Conservation (phyloP, 306 rosid genomes). For the Morella rubra region DNA sequence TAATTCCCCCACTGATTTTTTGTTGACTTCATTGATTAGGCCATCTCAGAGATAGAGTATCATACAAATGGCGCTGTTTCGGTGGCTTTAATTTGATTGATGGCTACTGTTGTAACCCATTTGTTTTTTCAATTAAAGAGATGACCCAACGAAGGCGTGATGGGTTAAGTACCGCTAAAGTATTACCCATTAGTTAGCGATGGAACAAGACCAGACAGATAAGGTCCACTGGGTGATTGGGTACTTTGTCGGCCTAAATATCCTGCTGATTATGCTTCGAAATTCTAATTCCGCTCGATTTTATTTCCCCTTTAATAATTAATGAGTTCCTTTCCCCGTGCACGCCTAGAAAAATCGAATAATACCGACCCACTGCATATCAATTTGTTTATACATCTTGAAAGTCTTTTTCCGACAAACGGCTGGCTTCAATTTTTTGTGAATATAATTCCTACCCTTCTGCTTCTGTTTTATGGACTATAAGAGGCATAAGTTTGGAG, state of each 20-base stretch:
- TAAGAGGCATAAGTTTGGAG: no score
- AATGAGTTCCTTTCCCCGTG: neutral
- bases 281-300: neutral
- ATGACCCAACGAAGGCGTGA: neutral
- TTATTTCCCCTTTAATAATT: no score
- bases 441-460: no score
- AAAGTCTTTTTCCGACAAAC: no score
- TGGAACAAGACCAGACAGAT: neutral
- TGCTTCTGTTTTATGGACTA: no score
- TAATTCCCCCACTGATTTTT: no score
- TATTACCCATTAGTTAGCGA: neutral
- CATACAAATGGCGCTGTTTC: no score
- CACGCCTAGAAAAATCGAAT: neutral
- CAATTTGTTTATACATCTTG: neutral
- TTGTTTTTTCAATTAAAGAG: neutral
- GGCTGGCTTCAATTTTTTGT: no score
- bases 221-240: neutral
- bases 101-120: neutral
- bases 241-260: neutral
- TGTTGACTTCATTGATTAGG: no score
- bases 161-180: neutral
- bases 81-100: neutral
- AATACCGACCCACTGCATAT: neutral
- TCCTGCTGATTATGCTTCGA: neutral
- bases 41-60: no score